Percentiles rank a stretch among this genome's conserved stretches.
These are phyloP conservation scores for Linnemannia hyalina DNA, from an alignment of 192 early-diverging fungal genomes.

Conservation along the genomic window DNA sequence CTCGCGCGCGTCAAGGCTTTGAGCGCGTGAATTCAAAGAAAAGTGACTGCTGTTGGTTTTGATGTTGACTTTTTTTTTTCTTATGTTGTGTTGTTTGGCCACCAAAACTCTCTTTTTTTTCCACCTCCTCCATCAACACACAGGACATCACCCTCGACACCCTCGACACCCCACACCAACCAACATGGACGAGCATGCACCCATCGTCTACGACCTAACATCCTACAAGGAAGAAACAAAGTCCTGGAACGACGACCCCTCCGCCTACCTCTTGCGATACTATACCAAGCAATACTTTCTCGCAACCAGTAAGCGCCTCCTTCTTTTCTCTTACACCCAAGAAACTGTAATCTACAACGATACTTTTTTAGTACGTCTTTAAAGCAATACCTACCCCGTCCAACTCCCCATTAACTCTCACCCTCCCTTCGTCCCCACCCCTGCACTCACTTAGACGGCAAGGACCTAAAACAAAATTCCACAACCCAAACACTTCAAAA, in stretches of 20 bases:
- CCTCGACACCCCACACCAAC: neutral
- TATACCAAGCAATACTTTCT: constrained; percentile 52
- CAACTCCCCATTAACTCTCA: too few relatives aligned
- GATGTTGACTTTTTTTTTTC: too few relatives aligned
- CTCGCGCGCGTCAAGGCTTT: too few relatives aligned
- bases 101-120: constrained; percentile 3
- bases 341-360: too few relatives aligned
- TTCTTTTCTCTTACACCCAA: neutral
- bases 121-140: neutral
- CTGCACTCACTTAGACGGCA: constrained; percentile 17
- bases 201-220: constrained; percentile 51
- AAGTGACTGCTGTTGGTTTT: too few relatives aligned
- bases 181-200: constrained; percentile 52
- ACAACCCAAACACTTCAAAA: neutral
- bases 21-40: too few relatives aligned
- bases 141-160: neutral
- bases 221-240: constrained; percentile 46
- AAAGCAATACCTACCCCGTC: neutral
- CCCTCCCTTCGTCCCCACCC: neutral
- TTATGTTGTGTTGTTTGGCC: neutral
- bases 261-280: constrained; percentile 43
- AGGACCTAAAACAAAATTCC: constrained; percentile 10
- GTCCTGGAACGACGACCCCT: constrained; percentile 31
- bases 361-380: neutral
- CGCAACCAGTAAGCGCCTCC: constrained; percentile 18